Conservation (phyloP, 345 rosid species). For the Bruguiera sexangula region DNA sequence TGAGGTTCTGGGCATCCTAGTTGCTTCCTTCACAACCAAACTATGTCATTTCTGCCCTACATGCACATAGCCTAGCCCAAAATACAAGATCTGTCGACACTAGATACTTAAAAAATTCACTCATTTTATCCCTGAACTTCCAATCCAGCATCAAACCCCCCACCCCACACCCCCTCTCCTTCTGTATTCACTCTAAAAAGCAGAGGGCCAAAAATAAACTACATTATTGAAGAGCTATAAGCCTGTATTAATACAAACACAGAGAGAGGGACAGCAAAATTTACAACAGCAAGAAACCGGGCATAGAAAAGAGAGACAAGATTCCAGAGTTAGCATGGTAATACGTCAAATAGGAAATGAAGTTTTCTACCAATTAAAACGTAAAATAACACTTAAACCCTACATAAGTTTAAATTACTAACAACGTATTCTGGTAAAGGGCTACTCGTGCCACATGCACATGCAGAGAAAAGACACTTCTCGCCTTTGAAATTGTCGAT, state of each 20-base stretch:
- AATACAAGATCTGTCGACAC: neutral
- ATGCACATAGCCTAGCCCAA: neutral
- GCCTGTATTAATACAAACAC: no score
- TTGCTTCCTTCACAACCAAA: neutral
- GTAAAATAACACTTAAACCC: slow-evolving; percentile 25
- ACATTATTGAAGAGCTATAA: neutral
- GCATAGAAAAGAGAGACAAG: no score
- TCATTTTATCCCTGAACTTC: neutral
- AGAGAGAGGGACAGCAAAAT: no score
- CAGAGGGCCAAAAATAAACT: neutral
- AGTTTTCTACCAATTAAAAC: slow-evolving; percentile 13
- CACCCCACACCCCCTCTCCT: neutral
- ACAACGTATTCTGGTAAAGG: slow-evolving; percentile 35
- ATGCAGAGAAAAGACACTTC: slow-evolving; percentile 34
- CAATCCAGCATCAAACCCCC: neutral
- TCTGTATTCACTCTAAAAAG: no score
- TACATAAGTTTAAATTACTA: slow-evolving; percentile 31
- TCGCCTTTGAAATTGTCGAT: slow-evolving; percentile 18
- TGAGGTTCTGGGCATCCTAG: neutral
- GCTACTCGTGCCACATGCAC: slow-evolving; percentile 34
- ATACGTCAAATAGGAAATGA: neutral
- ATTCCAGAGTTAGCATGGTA: no score
- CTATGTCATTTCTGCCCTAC: slow-evolving; percentile 4
- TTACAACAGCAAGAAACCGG: no score
- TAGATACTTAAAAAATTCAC: neutral